Evolutionary conservation across 305 asterid genomes (phyloP).

Genomic region (Rubia tinctorum): DNA sequence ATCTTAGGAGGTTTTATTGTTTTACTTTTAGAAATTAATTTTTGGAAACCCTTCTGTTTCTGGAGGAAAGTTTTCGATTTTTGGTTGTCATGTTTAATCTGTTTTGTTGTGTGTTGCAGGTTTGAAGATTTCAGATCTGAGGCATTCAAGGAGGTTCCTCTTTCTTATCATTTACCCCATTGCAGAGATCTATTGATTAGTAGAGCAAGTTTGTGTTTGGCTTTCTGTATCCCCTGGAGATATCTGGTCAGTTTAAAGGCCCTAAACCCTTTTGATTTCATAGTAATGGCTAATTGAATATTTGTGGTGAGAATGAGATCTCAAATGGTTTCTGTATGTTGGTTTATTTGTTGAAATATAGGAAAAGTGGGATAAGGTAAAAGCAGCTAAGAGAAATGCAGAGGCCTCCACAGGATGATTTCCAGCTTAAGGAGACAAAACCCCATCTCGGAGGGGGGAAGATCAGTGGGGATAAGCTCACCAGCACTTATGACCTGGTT

Average conservation of each 20-base stretch:
- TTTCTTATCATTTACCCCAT: neutral
- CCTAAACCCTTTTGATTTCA: neutral
- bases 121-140: slow-evolving; percentile 33
- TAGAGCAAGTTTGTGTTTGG: neutral
- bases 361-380: slow-evolving; percentile 3
- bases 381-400: slow-evolving; percentile 27
- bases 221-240: neutral
- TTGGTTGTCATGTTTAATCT: slow-evolving; percentile 1
- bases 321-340: slow-evolving; percentile 6
- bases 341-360: slow-evolving; percentile 5
- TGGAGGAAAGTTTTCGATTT: neutral
- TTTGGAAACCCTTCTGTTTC: neutral
- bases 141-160: slow-evolving; percentile 20
- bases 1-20: neutral
- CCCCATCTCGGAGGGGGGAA: slow-evolving; percentile 46
- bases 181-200: slow-evolving; percentile 16
- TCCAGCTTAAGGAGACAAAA: slow-evolving; percentile 41
- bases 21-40: neutral
- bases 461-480: slow-evolving; percentile 42
- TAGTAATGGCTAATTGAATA: slow-evolving; percentile 1
- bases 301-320: slow-evolving; percentile 16
- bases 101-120: slow-evolving; percentile 23
- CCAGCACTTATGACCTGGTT: slow-evolving; percentile 59
- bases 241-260: slow-evolving; percentile 13
- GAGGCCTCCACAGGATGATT: slow-evolving; percentile 39